phyloP scores from a whole-genome alignment of 202 grass and related monocot species.

The Panicum virgatum region DNA sequence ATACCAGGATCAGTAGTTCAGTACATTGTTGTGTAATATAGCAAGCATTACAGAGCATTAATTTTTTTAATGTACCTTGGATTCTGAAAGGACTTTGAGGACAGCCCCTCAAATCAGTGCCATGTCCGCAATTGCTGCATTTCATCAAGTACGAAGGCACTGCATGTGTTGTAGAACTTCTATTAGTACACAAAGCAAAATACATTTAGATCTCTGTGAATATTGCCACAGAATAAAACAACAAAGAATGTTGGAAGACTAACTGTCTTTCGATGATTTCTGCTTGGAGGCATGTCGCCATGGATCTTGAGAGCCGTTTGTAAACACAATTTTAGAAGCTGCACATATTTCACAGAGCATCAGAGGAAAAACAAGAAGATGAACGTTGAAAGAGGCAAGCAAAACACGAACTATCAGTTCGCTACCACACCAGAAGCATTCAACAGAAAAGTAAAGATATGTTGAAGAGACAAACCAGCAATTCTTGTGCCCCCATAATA shows the following conservation, averaged over 20 bases:
- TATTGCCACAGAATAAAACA: too few relatives aligned
- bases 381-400: neutral
- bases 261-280: conserved; percentile 72
- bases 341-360: conserved; percentile 28
- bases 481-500: conserved; percentile 93
- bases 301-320: conserved; percentile 93
- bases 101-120: conserved; percentile 91
- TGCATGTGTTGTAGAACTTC: conserved; percentile 32
- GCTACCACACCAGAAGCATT: neutral
- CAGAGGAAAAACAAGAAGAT: neutral
- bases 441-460: neutral
- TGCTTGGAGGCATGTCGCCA: conserved; percentile 98
- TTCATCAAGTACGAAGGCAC: conserved; percentile 91
- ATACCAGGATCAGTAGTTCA: neutral
- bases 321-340: conserved; percentile 89
- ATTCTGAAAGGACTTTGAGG: conserved; percentile 73
- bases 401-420: neutral
- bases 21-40: neutral
- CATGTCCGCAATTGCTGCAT: conserved; percentile 92
- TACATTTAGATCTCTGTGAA: too few relatives aligned
- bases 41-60: neutral
- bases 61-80: conserved; percentile 58
- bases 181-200: neutral
- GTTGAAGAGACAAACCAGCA: conserved; percentile 40
- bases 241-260: conserved; percentile 30